Conservation (phyloP, 805 yeast species). For the Suhomyces vadensis region DNA sequence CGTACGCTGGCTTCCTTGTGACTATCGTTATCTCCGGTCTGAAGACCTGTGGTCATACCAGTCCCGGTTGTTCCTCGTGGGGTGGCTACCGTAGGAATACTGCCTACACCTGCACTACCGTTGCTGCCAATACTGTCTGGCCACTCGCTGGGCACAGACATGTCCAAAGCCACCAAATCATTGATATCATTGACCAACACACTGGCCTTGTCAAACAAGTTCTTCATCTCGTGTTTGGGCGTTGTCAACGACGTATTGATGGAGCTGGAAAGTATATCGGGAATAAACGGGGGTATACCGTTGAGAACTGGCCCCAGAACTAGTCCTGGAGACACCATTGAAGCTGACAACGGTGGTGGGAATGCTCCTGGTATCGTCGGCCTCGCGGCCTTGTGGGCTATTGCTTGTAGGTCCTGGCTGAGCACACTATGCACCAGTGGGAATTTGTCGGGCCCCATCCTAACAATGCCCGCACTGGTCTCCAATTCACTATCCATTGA, state of each 20-base stretch:
- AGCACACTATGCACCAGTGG: not conserved
- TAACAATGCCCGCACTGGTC: no score
- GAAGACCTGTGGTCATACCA: no score
- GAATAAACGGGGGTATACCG: conserved; percentile 6
- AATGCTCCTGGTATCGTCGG: no score
- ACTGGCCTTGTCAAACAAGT: conserved; percentile 36
- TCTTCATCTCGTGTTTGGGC: conserved; percentile 16
- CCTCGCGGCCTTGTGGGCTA: no score
- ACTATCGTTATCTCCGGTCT: not conserved
- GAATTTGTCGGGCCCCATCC: no score
- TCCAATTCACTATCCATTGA: not conserved
- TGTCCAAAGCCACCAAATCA: conserved; percentile 21
- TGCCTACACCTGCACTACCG: not conserved
- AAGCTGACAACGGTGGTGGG: no score
- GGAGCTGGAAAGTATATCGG: conserved; percentile 13
- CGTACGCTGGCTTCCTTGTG: conserved; percentile 6
- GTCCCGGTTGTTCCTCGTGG: no score
- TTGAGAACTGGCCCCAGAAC: no score
- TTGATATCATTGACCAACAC: conserved; percentile 35
- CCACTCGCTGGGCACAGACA: conserved; percentile 8
- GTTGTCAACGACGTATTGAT: conserved; percentile 4
- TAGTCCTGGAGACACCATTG: no score
- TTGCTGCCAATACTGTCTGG: no score
- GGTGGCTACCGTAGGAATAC: not conserved
- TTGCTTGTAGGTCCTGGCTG: no score